Evolutionary conservation across 2,329 filamentous ascomycete genomes (phyloP).

Genomic region (Fusarium pseudograminearum): DNA sequence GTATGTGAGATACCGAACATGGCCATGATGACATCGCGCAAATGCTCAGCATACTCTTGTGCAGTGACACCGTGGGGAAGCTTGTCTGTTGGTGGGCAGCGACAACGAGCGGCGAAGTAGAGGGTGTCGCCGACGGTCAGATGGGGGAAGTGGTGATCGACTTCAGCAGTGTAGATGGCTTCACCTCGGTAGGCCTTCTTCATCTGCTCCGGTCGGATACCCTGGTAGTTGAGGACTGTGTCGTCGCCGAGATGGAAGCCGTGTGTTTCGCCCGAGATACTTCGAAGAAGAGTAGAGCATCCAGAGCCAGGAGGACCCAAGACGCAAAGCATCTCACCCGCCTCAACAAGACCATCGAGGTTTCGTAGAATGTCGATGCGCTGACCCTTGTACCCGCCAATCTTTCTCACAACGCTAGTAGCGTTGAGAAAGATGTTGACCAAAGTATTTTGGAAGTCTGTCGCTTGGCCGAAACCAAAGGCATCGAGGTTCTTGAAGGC

Average conservation of each 20-base stretch:
- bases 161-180: constrained; percentile 84
- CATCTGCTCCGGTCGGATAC: constrained; percentile 76
- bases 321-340: constrained; percentile 78
- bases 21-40: constrained; percentile 77
- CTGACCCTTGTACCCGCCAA: constrained; percentile 64
- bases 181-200: constrained; percentile 79
- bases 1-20: constrained; percentile 78
- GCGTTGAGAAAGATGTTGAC: constrained; percentile 66
- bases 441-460: constrained; percentile 76
- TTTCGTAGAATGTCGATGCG: constrained; percentile 73
- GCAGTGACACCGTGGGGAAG: constrained; percentile 67
- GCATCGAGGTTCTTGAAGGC: constrained; percentile 73
- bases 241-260: constrained; percentile 76
- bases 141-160: constrained; percentile 81
- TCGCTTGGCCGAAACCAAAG: constrained; percentile 71
- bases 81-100: constrained; percentile 63
- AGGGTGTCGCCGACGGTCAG: constrained; percentile 80
- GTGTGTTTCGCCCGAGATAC: constrained; percentile 81
- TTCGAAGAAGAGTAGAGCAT: constrained; percentile 84
- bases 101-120: constrained; percentile 76
- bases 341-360: constrained; percentile 73
- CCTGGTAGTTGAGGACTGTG: constrained; percentile 79
- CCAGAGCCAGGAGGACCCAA: constrained; percentile 75
- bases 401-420: constrained; percentile 55
- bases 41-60: constrained; percentile 65